These are phyloP conservation scores for Acacia crassicarpa DNA, from an alignment of 306 rosid species.

Conservation along the genomic window DNA sequence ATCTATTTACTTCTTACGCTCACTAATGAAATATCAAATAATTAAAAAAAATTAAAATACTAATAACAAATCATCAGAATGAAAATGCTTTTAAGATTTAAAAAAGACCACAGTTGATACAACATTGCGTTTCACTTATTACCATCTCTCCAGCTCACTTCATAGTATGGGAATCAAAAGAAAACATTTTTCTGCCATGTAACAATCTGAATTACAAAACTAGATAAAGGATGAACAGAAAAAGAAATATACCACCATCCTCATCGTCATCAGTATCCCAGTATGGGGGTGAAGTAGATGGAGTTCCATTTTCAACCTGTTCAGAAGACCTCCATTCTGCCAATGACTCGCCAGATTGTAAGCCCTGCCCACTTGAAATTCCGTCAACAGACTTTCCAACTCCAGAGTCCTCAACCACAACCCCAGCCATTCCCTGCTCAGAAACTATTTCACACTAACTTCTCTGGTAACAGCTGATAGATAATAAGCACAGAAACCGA, in stretches of 20 bases:
- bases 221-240: neutral
- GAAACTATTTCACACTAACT: constrained; percentile 44
- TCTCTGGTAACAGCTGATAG: constrained; percentile 40
- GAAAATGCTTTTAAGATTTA: neutral
- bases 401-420: constrained; percentile 72
- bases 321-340: constrained; percentile 98
- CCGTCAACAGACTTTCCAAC: constrained; percentile 75
- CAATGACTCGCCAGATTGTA: constrained; percentile 86
- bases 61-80: neutral
- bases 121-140: neutral
- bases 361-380: constrained; percentile 71
- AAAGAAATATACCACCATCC: constrained; percentile 62
- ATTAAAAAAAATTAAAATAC: neutral
- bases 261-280: constrained; percentile 96
- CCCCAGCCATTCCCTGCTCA: constrained; percentile 81
- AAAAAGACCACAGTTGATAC: constrained; percentile 4
- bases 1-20: constrained; percentile 3
- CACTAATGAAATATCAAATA: neutral
- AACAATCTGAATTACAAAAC: neutral
- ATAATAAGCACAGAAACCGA: constrained; percentile 30
- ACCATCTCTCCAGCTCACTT: constrained; percentile 17
- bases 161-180: neutral
- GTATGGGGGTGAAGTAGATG: constrained; percentile 93
- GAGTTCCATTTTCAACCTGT: constrained; percentile 95
- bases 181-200: neutral